A percentile compares a stretch with the other conserved stretches of the same genome.
Conservation (phyloP, 208 protist genomes). For the Acanthamoeba triangularis region DNA sequence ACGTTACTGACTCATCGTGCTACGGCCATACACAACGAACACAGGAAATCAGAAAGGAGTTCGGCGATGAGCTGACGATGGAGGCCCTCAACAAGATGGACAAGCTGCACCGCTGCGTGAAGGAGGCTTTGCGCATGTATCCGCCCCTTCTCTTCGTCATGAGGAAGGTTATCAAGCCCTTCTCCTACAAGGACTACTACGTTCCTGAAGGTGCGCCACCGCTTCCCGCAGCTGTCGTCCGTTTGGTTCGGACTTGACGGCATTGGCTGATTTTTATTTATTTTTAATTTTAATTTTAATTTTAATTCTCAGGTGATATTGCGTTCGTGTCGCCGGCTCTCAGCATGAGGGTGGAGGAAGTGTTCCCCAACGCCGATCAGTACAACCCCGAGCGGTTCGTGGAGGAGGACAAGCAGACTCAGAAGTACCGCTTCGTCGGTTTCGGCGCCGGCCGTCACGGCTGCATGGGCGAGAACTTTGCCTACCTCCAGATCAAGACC, state of each 20-base stretch:
- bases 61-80: conserved; percentile 93
- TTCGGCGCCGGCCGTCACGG: conserved; percentile 91
- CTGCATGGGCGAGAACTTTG: conserved; percentile 96
- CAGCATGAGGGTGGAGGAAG: conserved; percentile 92
- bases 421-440: conserved; percentile 92
- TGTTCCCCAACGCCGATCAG: conserved; percentile 92
- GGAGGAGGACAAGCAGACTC: conserved; percentile 60
- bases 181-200: conserved; percentile 90
- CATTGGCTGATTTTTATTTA: no score
- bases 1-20: not conserved
- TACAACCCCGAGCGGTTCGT: conserved; percentile 93
- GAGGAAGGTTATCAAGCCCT: conserved; percentile 93
- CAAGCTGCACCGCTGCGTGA: conserved; percentile 92
- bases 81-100: conserved; percentile 95
- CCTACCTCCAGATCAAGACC: conserved; percentile 95
- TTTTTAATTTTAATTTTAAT: no score
- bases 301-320: conserved; percentile 94
- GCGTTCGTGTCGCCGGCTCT: conserved; percentile 93
- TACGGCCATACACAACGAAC: no score
- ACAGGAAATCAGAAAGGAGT: conserved; percentile 77
- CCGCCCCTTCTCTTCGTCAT: conserved; percentile 96
- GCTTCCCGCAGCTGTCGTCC: not conserved
- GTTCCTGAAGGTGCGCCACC: conserved; percentile 91
- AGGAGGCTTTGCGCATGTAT: conserved; percentile 95
- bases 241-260: no score